Percentiles rank a stretch among this genome's conserved stretches.
phyloP scores from a whole-genome alignment of 306 rosid genomes.

The Urtica urens region DNA sequence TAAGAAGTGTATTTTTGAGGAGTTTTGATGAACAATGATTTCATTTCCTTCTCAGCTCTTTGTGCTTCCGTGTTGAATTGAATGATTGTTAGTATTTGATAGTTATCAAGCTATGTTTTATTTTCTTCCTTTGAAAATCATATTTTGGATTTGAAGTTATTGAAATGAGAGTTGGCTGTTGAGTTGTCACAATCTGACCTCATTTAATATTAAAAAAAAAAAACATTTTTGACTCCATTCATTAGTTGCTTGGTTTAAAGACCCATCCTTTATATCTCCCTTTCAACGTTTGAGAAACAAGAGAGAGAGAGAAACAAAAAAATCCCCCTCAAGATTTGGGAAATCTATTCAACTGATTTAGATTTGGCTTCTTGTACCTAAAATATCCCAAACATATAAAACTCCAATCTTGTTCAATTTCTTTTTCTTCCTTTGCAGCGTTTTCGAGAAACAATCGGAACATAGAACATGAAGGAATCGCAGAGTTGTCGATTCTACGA shows the following conservation, averaged over 20 bases:
- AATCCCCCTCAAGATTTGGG: no score
- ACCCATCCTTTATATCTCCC: neutral
- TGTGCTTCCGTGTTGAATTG: neutral
- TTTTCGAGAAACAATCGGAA: no score
- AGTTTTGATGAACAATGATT: neutral
- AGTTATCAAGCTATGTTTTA: neutral
- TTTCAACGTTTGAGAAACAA: no score
- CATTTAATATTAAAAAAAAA: no score
- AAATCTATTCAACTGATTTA: no score
- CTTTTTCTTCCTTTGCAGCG: no score
- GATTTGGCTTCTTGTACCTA: no score
- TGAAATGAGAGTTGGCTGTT: neutral
- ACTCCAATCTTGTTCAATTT: no score
- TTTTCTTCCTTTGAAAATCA: no score
- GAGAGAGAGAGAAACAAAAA: no score
- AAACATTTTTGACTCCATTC: neutral
- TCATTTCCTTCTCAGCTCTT: neutral
- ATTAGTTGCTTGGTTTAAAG: neutral
- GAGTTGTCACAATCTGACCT: neutral
- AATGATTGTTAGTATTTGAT: neutral
- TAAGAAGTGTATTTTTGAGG: neutral
- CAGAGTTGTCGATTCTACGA: conserved; percentile 28
- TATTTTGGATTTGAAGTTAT: neutral
- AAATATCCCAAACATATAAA: no score
- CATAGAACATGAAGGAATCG: conserved; percentile 45